Evolutionary conservation across 371 early-diverging fungal genomes (phyloP), one percentile per base, ranked within the genome.

Genomic region (Rhizopus arrhizus): DNA sequence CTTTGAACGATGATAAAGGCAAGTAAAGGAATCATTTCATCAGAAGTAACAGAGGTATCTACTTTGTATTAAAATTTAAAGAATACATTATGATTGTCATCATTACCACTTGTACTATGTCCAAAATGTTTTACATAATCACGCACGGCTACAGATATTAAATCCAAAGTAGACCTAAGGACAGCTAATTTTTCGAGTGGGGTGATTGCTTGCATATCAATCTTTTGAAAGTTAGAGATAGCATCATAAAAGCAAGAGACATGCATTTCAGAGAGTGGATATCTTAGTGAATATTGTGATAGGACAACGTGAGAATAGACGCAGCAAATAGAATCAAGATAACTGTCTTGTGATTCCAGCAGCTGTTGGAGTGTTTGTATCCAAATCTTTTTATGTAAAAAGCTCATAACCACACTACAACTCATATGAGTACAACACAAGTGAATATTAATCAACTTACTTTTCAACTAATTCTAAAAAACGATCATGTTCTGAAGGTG

Each of bases 11-110:
- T 73, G 9, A 78, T 77, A 62, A 75, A 78, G 6, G 85, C 83
- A 32, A 83, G 64, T n/a, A 86, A 59, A 42, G 86, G 86, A 59
- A 86, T 86, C 69, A 84, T 77, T 55, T 86, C 84, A 60, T 86
- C 86, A 9, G 86, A 78, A 2, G 85, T 86, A 9, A 86, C 82
- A 2, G 78, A 81, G 3, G 74, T 65, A 60, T 70, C 74, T 64
- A 58, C 3, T 5, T 13, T 8, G 15, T 16, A 46, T 16, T 10
- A 15, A 15, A 16, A 46, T 16, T 8, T 3, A 46, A 46, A 13
- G 13, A 46, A 46, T 46, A 9, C n/a, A 13, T 34, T 4, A 34
- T 51, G 13, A 5, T 51, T 15, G 13, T 51, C 9, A 15, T 15
- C 42, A 22, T 65, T 55, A 67, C 67, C 67, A 29, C 61, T 41